Evolutionary conservation across 164 flowering plant genomes (phyloP), one percentile per base, ranked within the genome.

Genomic region (Berberis vulgaris): DNA sequence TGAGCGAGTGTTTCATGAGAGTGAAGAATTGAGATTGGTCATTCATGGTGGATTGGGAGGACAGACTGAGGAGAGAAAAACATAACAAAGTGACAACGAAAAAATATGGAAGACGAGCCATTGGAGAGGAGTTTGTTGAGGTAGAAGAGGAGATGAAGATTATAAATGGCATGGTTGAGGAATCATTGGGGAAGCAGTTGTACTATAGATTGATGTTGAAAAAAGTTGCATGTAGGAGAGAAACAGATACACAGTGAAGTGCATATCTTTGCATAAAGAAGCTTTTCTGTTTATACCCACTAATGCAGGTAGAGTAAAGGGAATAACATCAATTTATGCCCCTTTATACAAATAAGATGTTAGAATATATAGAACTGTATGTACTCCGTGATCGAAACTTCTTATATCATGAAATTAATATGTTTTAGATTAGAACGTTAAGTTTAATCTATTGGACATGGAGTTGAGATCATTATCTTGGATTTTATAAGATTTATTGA

Each of bases 221-320:
- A 54, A 70, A 58, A 62, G 71, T 59, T 77, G 66, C 68, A 56
- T 71, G 75, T 45, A 67, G 67, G 65, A 49, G 65, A 57, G 52
- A 68, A 44, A 59, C 46, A 58, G 11, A 69, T 7, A 58, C 45
- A 54, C 43, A 60, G 65, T 54, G 65, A 68, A 61, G 55, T 60
- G 65, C 65, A 65, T 73, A 64, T 72, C 77, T 82, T 82, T 76
- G 76, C 78, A 63, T 79, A 86, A 84, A 86, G 88, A 74, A 50
- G 78, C 88, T 65, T 86, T 86, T 82, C 67, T 10, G 76, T 74
- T 74, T 79, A 84, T 84, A 69, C 86, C 75, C 83, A 82, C 84
- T 71, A 71, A 61, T 42, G 56, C 63, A 44, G 40, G 59, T 49
- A 26, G 26, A n/a, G n/a, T n/a, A n/a, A n/a, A 56, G 45, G 65